Conservation (phyloP, 108 stramenopile species). For the Chaetoceros tenuissimus region DNA sequence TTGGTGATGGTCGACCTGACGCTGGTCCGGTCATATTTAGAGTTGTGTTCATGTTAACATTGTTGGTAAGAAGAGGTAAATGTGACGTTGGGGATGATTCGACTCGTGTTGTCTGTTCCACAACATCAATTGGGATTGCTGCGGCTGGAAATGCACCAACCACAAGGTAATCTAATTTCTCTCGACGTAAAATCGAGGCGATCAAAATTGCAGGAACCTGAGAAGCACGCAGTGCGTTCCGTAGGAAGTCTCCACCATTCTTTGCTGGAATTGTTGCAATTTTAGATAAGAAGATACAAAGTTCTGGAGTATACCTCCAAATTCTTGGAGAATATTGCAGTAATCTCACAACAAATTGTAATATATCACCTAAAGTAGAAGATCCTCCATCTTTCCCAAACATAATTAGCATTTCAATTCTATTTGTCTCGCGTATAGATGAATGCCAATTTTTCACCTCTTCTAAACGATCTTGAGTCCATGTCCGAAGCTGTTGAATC, state of each 20-base stretch:
- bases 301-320: conserved; percentile 52
- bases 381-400: no score
- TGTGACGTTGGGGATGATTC: conserved; percentile 46
- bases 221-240: conserved; percentile 51
- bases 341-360: conserved; percentile 52
- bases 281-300: conserved; percentile 59
- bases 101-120: conserved; percentile 39
- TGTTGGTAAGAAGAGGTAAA: conserved; percentile 20
- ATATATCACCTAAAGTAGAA: conserved; percentile 55
- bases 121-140: conserved; percentile 40
- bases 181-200: conserved; percentile 52
- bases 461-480: conserved; percentile 13
- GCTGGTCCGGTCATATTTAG: conserved; percentile 32
- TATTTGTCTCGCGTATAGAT: no score
- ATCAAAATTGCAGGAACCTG: conserved; percentile 63
- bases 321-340: conserved; percentile 53
- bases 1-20: conserved; percentile 13
- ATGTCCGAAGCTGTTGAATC: conserved; percentile 27
- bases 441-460: conserved; percentile 19
- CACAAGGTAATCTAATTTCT: conserved; percentile 37
- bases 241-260: conserved; percentile 33
- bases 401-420: no score
- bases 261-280: conserved; percentile 32
- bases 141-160: conserved; percentile 56
- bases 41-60: conserved; percentile 36